Base-by-base conservation (phyloP, 2,329 filamentous ascomycete species). In the Rhinocladiella mackenziei region DNA sequence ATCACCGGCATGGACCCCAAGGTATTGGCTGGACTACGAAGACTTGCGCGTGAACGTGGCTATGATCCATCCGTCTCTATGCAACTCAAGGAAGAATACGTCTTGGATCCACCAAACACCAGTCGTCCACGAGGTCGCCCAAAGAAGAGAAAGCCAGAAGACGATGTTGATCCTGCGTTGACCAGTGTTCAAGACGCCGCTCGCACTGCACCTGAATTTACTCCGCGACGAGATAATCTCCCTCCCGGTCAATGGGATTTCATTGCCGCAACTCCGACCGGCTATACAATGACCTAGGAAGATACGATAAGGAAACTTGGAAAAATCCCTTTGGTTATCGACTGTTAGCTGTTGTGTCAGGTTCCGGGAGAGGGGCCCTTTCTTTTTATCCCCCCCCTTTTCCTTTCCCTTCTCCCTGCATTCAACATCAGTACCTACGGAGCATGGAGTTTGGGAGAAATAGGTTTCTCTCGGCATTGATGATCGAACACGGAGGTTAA, bases 131-230 rank as follows among this genome's bases (percentile, higher is more conserved):
- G 53, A 3, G 55, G 55, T 32, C 55, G 55, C 13, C 55, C 53
- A n/a, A 57, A 57, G 53, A 57, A 56, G 48, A 52, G 53, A 30
- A 56, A 54, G 47, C 38, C 51, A 5, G 55, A 57, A 30, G 55
- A 56, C 11, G 55, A 71, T 65, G 39, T 60, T 61, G 57, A 60
- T 45, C 54, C 51, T 20, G 49, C 51, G 19, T 32, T 56, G 29
- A 40, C 51, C 35, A 42, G 41, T 35, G 45, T 54, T 22, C 19
- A 29, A 13, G 48, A 50, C 8, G 17, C 32, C n/a, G 13, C 43
- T 19, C 47, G 37, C 17, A 36, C 25, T 5, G 39, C 43, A 25
- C 31, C 43, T 8, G 38, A 39, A n/a, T 53, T 50, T 29, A 45
- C 20, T 33, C 39, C 42, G n/a, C 40, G 34, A 10, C 39, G 51